A percentile compares a stretch with the other conserved stretches of the same genome.
phyloP scores from a whole-genome alignment of 177 flowering plant species.

The Vitis hybrid region DNA sequence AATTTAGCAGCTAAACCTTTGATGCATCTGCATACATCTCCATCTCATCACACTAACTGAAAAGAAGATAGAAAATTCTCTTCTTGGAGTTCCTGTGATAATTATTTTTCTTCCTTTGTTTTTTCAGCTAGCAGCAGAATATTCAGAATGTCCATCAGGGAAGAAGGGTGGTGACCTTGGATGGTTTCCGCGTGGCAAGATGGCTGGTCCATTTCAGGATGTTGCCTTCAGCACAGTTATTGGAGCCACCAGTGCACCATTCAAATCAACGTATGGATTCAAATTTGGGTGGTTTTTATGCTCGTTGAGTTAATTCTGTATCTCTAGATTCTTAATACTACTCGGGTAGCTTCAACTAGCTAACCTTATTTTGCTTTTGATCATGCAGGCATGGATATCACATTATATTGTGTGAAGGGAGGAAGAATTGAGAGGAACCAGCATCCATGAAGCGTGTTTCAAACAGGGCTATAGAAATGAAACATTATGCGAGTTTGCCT shows the following conservation, averaged over 20 bases:
- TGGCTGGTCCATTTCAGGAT: constrained; percentile 99
- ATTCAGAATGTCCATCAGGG: constrained; percentile 97
- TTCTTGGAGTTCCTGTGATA: background rate
- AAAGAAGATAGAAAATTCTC: background rate
- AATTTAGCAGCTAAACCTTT: too few relatives aligned
- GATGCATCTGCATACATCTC: too few relatives aligned
- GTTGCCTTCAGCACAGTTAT: constrained; percentile 87
- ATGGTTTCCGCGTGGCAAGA: constrained; percentile 99
- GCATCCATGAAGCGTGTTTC: background rate
- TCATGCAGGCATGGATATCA: constrained; percentile 85
- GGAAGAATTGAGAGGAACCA: constrained; percentile 60
- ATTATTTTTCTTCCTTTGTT: background rate
- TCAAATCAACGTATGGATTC: constrained; percentile 83
- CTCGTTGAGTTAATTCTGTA: too few relatives aligned
- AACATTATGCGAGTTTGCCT: background rate
- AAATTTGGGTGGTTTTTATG: background rate
- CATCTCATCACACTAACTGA: background rate
- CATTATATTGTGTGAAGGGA: constrained; percentile 73
- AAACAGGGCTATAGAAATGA: background rate
- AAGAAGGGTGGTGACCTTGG: constrained; percentile 98
- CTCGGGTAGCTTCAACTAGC: background rate
- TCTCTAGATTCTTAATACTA: too few relatives aligned
- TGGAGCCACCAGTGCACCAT: constrained; percentile 94
- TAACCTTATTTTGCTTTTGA: constrained; percentile 3
- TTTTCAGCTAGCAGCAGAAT: constrained; percentile 80